Conservation (phyloP, 768 basidiomycete genomes). For the Lactarius vividus region DNA sequence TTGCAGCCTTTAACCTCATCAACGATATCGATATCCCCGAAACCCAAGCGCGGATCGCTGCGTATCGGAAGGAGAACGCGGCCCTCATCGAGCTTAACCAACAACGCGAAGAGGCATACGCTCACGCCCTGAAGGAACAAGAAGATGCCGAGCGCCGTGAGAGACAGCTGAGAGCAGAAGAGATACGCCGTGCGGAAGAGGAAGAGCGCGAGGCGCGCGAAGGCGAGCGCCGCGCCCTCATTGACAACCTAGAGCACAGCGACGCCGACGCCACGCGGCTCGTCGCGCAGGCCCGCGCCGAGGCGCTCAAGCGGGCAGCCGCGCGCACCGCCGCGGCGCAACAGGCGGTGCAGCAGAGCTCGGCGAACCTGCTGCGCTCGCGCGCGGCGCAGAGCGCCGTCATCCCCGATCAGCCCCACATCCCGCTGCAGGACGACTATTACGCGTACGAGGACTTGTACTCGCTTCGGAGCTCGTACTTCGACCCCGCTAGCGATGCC, state of each 20-base stretch:
- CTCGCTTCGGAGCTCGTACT: constrained; percentile 53
- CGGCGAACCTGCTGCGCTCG: constrained; percentile 48
- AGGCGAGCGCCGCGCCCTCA: constrained; percentile 67
- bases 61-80: constrained; percentile 79
- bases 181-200: constrained; percentile 66
- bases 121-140: constrained; percentile 66
- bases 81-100: constrained; percentile 80
- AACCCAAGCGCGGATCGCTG: constrained; percentile 81
- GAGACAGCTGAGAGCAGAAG: constrained; percentile 64
- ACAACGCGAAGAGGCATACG: constrained; percentile 77
- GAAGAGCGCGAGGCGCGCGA: constrained; percentile 75
- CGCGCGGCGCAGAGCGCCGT: constrained; percentile 62
- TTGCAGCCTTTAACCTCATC: constrained; percentile 84
- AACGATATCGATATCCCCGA: constrained; percentile 76
- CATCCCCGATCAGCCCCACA: constrained; percentile 78
- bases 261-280: constrained; percentile 67
- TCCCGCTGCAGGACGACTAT: constrained; percentile 73
- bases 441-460: constrained; percentile 74
- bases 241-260: constrained; percentile 78
- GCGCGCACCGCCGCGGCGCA: constrained; percentile 47
- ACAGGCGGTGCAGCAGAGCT: constrained; percentile 26
- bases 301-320: constrained; percentile 58
- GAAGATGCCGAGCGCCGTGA: constrained; percentile 77
- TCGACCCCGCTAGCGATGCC: constrained; percentile 72
- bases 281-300: constrained; percentile 64